Percentiles rank a stretch among this genome's conserved stretches.
Evolutionary conservation across 495 filamentous ascomycete genomes (phyloP).

Genomic region (Tuber calosporum): DNA sequence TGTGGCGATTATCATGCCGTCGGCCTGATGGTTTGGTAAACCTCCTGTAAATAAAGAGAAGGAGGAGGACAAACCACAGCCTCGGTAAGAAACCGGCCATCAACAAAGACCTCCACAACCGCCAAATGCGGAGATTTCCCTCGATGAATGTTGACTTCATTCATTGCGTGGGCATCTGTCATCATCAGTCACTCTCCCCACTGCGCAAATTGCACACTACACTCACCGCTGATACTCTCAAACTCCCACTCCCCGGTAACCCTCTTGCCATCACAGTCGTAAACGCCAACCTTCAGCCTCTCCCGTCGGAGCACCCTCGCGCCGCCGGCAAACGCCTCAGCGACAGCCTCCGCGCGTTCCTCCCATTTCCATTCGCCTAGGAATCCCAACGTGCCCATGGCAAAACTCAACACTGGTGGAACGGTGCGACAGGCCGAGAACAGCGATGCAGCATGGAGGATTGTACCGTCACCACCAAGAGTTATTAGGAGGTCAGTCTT

Average conservation of each 20-base stretch:
- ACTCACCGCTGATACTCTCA: slow-evolving; percentile 36
- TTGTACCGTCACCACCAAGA: slow-evolving; percentile 91
- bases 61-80: slow-evolving; percentile 50
- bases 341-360: slow-evolving; percentile 82
- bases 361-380: slow-evolving; percentile 92
- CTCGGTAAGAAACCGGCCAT: slow-evolving; percentile 77
- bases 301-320: slow-evolving; percentile 63
- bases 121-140: slow-evolving; percentile 83
- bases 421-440: slow-evolving; percentile 76
- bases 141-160: slow-evolving; percentile 89
- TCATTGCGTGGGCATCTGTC: slow-evolving; percentile 73
- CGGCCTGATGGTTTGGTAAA: slow-evolving; percentile 47
- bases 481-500: slow-evolving; percentile 85
- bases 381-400: slow-evolving; percentile 93
- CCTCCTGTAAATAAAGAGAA: not conserved
- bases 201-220: not conserved
- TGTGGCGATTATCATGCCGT: slow-evolving; percentile 88
- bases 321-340: slow-evolving; percentile 61
- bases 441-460: slow-evolving; percentile 80
- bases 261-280: slow-evolving; percentile 52
- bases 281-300: slow-evolving; percentile 74
- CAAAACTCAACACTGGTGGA: slow-evolving; percentile 88
- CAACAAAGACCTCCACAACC: slow-evolving; percentile 79
- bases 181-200: slow-evolving; percentile 37
- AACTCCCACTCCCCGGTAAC: slow-evolving; percentile 38